Evolutionary conservation across 2,329 filamentous ascomycete species (phyloP).

Genomic region (Leptographium lundbergii): DNA sequence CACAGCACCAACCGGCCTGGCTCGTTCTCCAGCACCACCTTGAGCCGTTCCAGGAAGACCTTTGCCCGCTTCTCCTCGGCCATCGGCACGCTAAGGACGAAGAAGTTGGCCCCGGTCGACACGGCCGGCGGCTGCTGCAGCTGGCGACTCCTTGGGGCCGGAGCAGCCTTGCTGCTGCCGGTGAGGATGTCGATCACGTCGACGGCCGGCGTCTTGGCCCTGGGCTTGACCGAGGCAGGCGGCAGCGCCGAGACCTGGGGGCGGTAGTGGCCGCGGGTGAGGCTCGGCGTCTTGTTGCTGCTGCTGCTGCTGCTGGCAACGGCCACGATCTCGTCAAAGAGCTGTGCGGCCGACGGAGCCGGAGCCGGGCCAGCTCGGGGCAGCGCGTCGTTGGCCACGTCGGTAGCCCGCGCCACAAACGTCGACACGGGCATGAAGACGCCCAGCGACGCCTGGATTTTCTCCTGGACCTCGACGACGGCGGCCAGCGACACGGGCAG

Average conservation of each 20-base stretch:
- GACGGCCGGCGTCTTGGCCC: constrained; percentile 23
- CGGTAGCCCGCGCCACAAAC: constrained; percentile 73
- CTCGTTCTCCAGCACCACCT: constrained; percentile 68
- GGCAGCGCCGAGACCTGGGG: constrained; percentile 57
- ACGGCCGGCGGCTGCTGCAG: constrained; percentile 28
- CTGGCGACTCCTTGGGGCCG: constrained; percentile 24
- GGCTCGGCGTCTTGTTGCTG: constrained; percentile 26
- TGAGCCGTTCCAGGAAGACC: constrained; percentile 76
- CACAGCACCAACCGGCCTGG: constrained; percentile 61
- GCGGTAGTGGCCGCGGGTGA: constrained; percentile 50
- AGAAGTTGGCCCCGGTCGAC: constrained; percentile 55
- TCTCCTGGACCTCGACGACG: constrained; percentile 69
- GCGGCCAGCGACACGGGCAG: constrained; percentile 67
- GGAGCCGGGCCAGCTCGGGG: constrained; percentile 48
- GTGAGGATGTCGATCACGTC: constrained; percentile 70
- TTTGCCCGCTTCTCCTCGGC: constrained; percentile 71
- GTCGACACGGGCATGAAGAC: constrained; percentile 73
- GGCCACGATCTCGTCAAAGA: constrained; percentile 79
- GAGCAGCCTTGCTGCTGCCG: constrained; percentile 4
- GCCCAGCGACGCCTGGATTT: constrained; percentile 64
- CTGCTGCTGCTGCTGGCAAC: constrained; percentile 21
- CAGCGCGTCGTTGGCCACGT: constrained; percentile 78
- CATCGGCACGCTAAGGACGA: constrained; percentile 67
- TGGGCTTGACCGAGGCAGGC: constrained; percentile 16
- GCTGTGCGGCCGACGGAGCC: constrained; percentile 61